A percentile compares a stretch with the other conserved stretches of the same genome.
Evolutionary conservation across 768 basidiomycete genomes (phyloP).

Genomic region (Podaxis sp.): DNA sequence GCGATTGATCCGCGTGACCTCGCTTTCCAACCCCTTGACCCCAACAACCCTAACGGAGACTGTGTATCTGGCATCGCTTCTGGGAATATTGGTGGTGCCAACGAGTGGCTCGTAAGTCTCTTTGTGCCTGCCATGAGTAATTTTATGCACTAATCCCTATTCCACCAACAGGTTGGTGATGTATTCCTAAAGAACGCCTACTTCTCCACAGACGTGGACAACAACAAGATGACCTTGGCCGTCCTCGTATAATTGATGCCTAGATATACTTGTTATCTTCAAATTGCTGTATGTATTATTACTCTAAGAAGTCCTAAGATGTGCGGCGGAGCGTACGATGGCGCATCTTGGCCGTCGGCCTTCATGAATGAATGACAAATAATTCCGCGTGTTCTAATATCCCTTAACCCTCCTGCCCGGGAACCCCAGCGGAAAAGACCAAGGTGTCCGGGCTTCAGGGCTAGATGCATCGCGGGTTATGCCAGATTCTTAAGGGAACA

Average conservation of each 20-base stretch:
- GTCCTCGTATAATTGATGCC: slow-evolving; percentile 12
- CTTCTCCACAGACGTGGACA: slow-evolving; percentile 31
- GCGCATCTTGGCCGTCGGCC: not conserved
- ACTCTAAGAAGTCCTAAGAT: not conserved
- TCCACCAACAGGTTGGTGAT: slow-evolving; percentile 27
- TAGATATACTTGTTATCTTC: not conserved
- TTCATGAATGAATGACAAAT: not conserved
- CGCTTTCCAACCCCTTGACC: slow-evolving; percentile 46
- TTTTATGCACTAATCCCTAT: not conserved
- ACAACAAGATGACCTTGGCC: slow-evolving; percentile 30
- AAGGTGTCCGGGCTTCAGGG: not conserved
- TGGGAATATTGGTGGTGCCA: slow-evolving; percentile 44
- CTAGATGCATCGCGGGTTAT: not conserved
- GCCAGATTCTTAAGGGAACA: not conserved
- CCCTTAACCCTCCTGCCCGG: too few relatives aligned
- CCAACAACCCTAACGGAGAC: slow-evolving; percentile 41
- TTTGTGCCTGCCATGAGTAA: not conserved
- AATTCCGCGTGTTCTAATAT: not conserved
- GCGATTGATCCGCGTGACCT: slow-evolving; percentile 56
- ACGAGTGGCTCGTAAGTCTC: slow-evolving; percentile 58
- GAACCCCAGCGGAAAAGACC: not conserved
- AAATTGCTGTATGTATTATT: slow-evolving; percentile 1
- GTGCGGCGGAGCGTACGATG: not conserved
- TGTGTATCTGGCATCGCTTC: slow-evolving; percentile 61
- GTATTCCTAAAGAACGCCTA: slow-evolving; percentile 40